Conservation (phyloP, 2,329 filamentous ascomycete species). For the Tolypocladium pustulatum region DNA sequence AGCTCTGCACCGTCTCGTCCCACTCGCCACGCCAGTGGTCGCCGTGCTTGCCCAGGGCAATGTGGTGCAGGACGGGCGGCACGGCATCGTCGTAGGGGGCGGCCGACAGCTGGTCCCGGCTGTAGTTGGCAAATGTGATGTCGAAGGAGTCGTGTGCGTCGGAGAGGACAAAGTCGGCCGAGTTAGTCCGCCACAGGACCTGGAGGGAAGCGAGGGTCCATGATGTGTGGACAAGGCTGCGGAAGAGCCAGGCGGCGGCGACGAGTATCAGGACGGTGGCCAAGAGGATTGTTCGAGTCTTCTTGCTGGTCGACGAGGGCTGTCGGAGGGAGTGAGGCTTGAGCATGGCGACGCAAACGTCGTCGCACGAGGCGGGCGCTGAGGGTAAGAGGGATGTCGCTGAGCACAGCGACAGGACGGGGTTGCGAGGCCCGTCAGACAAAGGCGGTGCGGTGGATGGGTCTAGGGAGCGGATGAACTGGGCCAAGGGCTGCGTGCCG, state of each 20-base stretch:
- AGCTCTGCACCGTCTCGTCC: conserved; percentile 19
- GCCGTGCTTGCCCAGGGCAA: conserved; percentile 16
- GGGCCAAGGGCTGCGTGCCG: background rate
- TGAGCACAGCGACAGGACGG: background rate
- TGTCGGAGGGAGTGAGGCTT: background rate
- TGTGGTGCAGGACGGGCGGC: conserved; percentile 24
- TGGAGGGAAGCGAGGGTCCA: conserved; percentile 17
- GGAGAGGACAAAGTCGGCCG: conserved; percentile 16
- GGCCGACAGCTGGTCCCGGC: conserved; percentile 15
- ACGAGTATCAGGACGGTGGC: conserved; percentile 1
- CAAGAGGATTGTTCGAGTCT: conserved; percentile 1
- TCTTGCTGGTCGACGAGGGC: background rate
- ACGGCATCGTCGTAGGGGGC: conserved; percentile 17
- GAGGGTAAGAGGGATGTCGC: background rate
- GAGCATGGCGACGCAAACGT: background rate
- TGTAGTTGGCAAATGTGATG: conserved; percentile 21
- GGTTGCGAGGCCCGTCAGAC: background rate
- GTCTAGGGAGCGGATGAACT: background rate
- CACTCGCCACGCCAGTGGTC: conserved; percentile 12
- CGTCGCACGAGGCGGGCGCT: background rate
- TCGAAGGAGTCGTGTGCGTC: conserved; percentile 16
- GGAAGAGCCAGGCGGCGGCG: conserved; percentile 4
- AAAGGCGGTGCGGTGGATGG: background rate
- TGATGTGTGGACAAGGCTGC: conserved; percentile 10
- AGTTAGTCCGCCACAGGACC: conserved; percentile 11